phyloP scores from a whole-genome alignment of 1,139 yeast species.

The Blastobotrys elegans region DNA sequence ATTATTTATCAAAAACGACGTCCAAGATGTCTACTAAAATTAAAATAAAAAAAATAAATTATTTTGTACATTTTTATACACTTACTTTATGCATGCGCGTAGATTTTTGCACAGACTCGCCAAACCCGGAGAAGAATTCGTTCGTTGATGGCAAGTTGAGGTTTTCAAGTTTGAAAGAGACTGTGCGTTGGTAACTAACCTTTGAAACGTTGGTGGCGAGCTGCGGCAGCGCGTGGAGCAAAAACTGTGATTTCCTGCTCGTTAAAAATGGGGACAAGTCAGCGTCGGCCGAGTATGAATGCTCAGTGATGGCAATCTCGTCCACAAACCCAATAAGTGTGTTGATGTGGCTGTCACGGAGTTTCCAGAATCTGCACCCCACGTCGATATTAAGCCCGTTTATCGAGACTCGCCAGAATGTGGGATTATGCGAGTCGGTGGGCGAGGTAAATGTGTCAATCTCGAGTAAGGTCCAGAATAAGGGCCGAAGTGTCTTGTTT shows the following conservation, averaged over 20 bases:
- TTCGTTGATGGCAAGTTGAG: too few relatives aligned
- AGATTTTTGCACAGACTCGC: too few relatives aligned
- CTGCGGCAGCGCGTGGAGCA: too few relatives aligned
- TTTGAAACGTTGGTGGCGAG: too few relatives aligned
- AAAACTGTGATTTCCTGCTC: too few relatives aligned
- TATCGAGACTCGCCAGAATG: neutral
- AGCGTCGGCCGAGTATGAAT: neutral
- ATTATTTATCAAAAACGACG: slow-evolving; percentile 47
- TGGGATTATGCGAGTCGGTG: neutral
- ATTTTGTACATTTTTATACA: slow-evolving; percentile 1
- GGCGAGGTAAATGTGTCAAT: neutral
- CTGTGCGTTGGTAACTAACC: too few relatives aligned
- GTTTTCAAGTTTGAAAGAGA: too few relatives aligned
- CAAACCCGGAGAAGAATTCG: too few relatives aligned
- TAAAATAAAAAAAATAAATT: neutral
- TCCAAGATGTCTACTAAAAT: neutral
- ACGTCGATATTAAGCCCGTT: neutral
- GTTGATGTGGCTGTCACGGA: neutral
- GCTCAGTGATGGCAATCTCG: neutral
- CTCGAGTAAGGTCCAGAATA: neutral
- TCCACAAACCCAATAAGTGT: neutral
- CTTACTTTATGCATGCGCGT: too few relatives aligned
- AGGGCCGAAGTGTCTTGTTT: neutral
- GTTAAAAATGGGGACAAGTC: neutral
- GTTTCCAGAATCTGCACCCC: neutral